phyloP scores from a whole-genome alignment of 2,329 filamentous ascomycete genomes.

The Neopestalotiopsis sp. region DNA sequence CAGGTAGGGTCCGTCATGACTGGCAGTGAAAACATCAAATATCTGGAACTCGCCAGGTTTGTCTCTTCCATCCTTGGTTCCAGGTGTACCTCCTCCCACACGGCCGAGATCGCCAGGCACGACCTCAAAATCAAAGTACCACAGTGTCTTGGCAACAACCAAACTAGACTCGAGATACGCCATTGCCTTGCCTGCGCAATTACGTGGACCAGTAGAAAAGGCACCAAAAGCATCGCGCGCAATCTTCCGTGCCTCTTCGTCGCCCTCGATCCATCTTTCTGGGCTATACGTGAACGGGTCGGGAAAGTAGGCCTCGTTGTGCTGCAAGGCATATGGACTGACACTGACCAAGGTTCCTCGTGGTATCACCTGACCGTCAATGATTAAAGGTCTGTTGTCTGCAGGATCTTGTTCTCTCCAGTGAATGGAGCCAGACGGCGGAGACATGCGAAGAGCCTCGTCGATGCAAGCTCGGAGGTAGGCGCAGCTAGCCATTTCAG shows the following conservation, averaged over 20 bases:
- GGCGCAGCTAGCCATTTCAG: constrained; percentile 19
- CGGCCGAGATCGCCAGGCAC: neutral
- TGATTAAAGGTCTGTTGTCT: constrained; percentile 17
- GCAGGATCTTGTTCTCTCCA: neutral
- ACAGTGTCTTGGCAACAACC: constrained; percentile 26
- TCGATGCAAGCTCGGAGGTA: constrained; percentile 29
- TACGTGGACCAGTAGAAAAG: constrained; percentile 39
- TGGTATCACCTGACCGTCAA: constrained; percentile 35
- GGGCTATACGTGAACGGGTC: constrained; percentile 34
- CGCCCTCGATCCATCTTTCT: constrained; percentile 38
- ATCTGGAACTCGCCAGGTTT: neutral
- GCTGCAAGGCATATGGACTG: constrained; percentile 39
- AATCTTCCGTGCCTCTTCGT: neutral
- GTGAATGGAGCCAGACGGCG: constrained; percentile 12
- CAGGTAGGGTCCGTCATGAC: neutral
- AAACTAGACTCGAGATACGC: constrained; percentile 28
- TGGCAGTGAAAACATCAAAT: neutral
- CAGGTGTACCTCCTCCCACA: neutral
- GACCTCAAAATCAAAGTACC: constrained; percentile 22
- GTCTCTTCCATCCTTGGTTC: neutral
- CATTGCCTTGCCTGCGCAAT: constrained; percentile 39
- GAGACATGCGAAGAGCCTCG: constrained; percentile 27
- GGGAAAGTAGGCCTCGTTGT: constrained; percentile 35
- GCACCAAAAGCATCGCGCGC: constrained; percentile 28
- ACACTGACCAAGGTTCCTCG: constrained; percentile 38